These are phyloP conservation scores for Cladosporium phlei DNA, from an alignment of 2,329 filamentous ascomycete genomes.

Conservation along the genomic window DNA sequence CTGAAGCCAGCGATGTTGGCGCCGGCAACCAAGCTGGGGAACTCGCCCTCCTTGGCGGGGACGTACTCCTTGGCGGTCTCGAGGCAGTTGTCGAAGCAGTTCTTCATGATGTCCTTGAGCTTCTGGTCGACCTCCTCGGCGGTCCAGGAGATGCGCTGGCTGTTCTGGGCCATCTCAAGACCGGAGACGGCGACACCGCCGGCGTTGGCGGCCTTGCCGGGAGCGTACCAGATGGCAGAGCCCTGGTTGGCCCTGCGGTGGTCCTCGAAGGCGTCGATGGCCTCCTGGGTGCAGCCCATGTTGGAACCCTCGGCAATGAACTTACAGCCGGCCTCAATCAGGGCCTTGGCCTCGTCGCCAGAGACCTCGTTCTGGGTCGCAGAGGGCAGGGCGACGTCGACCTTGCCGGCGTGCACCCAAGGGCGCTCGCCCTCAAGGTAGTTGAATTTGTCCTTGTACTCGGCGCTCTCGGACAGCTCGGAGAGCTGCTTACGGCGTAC, in stretches of 20 bases:
- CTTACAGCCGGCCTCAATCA: constrained; percentile 70
- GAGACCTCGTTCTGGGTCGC: constrained; percentile 98
- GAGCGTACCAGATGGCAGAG: constrained; percentile 85
- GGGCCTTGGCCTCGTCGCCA: constrained; percentile 78
- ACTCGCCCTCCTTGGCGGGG: constrained; percentile 69
- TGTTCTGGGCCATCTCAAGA: constrained; percentile 99
- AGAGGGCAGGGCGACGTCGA: constrained; percentile 87
- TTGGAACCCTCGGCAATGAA: constrained; percentile 96
- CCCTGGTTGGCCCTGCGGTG: constrained; percentile 65
- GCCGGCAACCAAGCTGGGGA: constrained; percentile 85
- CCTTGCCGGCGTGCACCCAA: constrained; percentile 82
- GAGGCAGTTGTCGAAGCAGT: constrained; percentile 84
- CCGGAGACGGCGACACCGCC: constrained; percentile 96
- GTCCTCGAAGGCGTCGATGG: constrained; percentile 87
- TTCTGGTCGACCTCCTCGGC: constrained; percentile 83
- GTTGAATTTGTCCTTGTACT: constrained; percentile 64
- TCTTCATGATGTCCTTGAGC: constrained; percentile 92
- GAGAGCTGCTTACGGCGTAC: constrained; percentile 78
- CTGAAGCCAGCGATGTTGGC: constrained; percentile 97
- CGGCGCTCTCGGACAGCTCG: constrained; percentile 56
- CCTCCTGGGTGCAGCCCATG: constrained; percentile 97
- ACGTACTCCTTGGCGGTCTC: constrained; percentile 88
- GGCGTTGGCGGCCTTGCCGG: constrained; percentile 94
- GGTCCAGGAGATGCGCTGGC: constrained; percentile 77
- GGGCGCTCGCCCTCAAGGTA: constrained; percentile 85